These are phyloP conservation scores for Phytophthora fragariaefolia DNA, from an alignment of 352 stramenopile species.

Conservation along the genomic window DNA sequence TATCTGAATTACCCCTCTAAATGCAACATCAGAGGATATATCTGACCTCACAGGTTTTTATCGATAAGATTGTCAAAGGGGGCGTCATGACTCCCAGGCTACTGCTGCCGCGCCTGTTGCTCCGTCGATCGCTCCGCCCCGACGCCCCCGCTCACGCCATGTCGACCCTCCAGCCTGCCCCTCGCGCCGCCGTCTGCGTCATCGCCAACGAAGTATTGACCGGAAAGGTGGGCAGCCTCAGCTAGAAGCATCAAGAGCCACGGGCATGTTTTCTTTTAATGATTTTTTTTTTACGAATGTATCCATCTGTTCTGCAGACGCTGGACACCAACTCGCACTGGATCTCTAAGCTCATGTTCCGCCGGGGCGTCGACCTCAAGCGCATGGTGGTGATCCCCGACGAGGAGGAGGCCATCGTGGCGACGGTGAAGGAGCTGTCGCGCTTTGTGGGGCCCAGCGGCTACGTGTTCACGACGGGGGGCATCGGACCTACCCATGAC, in stretches of 20 bases:
- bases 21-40: too few relatives aligned
- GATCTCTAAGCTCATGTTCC: constrained; percentile 84
- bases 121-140: neutral
- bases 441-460: constrained; percentile 73
- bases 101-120: constrained; percentile 1
- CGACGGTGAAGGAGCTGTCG: constrained; percentile 77
- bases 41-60: too few relatives aligned
- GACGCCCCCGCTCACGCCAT: neutral
- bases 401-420: constrained; percentile 75
- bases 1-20: too few relatives aligned
- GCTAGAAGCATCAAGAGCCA: neutral
- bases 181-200: constrained; percentile 77
- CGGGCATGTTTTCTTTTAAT: neutral
- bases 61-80: too few relatives aligned
- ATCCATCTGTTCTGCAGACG: constrained; percentile 60
- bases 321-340: constrained; percentile 89
- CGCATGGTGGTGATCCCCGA: constrained; percentile 84
- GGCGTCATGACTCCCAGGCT: too few relatives aligned
- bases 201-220: constrained; percentile 88
- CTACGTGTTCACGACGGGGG: constrained; percentile 88
- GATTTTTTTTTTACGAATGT: constrained; percentile 3
- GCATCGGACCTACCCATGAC: constrained; percentile 87
- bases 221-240: constrained; percentile 59
- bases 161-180: constrained; percentile 29
- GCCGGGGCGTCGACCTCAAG: constrained; percentile 77